Percentiles rank a stretch among this genome's conserved stretches.
phyloP scores from a whole-genome alignment of 768 basidiomycete genomes.

The Mycena leptocephala region DNA sequence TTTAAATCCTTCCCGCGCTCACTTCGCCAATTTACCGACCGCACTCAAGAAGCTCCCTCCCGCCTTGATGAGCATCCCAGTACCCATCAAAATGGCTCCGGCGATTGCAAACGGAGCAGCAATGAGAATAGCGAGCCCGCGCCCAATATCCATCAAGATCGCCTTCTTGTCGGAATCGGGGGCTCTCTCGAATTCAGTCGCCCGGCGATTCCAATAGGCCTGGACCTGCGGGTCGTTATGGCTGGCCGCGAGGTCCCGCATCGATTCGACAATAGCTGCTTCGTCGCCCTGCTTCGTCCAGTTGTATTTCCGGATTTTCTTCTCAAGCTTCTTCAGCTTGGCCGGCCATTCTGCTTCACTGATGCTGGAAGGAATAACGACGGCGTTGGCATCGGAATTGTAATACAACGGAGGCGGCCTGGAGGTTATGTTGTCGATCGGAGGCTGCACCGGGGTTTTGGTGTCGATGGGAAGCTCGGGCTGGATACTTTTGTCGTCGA shows the following conservation, averaged over 20 bases:
- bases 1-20: not conserved
- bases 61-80: conserved; percentile 23
- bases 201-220: conserved; percentile 29
- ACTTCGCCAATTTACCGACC: not conserved
- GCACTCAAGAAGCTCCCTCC: conserved; percentile 12
- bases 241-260: conserved; percentile 32
- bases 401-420: conserved; percentile 1
- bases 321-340: conserved; percentile 22
- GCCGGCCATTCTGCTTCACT: conserved; percentile 25
- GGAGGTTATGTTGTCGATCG: no score
- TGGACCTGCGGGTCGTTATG: conserved; percentile 30
- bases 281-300: conserved; percentile 23
- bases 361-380: no score
- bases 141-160: conserved; percentile 15
- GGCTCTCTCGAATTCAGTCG: conserved; percentile 25
- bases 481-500: not conserved
- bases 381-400: not conserved
- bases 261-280: conserved; percentile 20
- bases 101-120: conserved; percentile 26
- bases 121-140: conserved; percentile 24
- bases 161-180: conserved; percentile 21
- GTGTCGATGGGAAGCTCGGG: no score
- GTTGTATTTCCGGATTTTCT: conserved; percentile 33
- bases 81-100: conserved; percentile 6
- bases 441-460: no score